phyloP scores from a whole-genome alignment of 768 basidiomycete species.

The Sarcomyxa edulis region DNA sequence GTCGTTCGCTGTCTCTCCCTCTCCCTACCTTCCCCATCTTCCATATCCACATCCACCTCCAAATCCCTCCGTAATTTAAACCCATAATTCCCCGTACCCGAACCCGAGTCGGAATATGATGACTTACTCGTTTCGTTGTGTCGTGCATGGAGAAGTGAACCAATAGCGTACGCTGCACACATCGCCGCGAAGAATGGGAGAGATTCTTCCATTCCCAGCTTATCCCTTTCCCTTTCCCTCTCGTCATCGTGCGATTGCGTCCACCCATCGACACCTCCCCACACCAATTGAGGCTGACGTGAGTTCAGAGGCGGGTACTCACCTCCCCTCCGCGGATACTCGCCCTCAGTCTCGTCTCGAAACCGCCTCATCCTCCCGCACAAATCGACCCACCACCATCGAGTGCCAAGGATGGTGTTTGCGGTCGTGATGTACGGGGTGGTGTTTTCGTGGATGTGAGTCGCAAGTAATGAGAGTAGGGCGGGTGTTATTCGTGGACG shows the following conservation, averaged over 20 bases:
- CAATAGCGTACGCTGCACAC: slow-evolving; percentile 56
- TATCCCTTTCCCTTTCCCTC: slow-evolving; percentile 14
- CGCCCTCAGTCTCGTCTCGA: no score
- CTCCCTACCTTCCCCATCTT: neutral
- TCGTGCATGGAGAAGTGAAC: slow-evolving; percentile 35
- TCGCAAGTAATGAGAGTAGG: slow-evolving; percentile 29
- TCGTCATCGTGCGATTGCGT: slow-evolving; percentile 12
- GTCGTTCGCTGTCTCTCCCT: neutral
- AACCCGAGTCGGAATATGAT: no score
- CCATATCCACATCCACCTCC: neutral
- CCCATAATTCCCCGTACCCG: neutral
- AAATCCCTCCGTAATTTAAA: neutral
- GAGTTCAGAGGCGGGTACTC: no score
- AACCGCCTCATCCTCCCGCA: slow-evolving; percentile 8
- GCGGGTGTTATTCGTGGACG: slow-evolving; percentile 25
- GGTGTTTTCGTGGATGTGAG: slow-evolving; percentile 17
- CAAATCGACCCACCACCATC: slow-evolving; percentile 16
- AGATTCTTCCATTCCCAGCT: slow-evolving; percentile 10
- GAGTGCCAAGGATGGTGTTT: no score
- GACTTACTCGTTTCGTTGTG: no score
- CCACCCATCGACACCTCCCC: slow-evolving; percentile 5
- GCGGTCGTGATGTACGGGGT: no score
- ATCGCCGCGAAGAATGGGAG: slow-evolving; percentile 47
- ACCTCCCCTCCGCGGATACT: no score
- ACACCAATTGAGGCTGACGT: slow-evolving; percentile 6